Conservation (phyloP, 345 rosid species). For the Aquilaria malaccensis region DNA sequence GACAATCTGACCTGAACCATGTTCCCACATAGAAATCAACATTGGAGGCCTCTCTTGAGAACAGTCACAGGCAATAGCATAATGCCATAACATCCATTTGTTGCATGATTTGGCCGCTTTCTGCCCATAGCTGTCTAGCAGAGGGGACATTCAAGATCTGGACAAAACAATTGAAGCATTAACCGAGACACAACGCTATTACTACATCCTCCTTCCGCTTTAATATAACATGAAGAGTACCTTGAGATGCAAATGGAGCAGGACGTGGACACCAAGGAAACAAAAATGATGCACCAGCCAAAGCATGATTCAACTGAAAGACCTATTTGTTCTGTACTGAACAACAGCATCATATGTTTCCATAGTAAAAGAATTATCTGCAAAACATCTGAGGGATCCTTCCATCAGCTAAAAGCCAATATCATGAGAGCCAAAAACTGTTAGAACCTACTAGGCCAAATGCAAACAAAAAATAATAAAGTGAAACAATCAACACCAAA, state of each 20-base stretch:
- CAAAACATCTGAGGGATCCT: slow-evolving; percentile 43
- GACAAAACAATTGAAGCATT: no score
- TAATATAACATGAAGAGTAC: neutral
- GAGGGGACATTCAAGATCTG: no score
- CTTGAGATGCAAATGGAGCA: neutral
- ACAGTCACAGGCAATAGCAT: no score
- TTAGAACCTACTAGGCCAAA: neutral
- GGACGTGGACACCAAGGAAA: neutral
- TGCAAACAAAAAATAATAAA: neutral
- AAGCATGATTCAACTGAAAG: neutral
- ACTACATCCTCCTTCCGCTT: no score
- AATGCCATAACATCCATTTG: no score
- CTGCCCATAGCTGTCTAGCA: no score
- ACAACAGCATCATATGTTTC: slow-evolving; percentile 69
- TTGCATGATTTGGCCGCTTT: no score
- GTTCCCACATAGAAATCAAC: no score
- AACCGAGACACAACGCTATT: no score
- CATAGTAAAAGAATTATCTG: slow-evolving; percentile 46
- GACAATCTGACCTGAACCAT: no score
- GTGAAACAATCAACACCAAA: neutral
- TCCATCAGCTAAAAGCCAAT: slow-evolving; percentile 4
- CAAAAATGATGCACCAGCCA: neutral
- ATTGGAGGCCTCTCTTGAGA: no score
- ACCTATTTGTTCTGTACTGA: slow-evolving; percentile 29
- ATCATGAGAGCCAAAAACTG: neutral